These are phyloP conservation scores for Sugiyamaella smithiae DNA, from an alignment of 805 yeast genomes.

Conservation along the genomic window DNA sequence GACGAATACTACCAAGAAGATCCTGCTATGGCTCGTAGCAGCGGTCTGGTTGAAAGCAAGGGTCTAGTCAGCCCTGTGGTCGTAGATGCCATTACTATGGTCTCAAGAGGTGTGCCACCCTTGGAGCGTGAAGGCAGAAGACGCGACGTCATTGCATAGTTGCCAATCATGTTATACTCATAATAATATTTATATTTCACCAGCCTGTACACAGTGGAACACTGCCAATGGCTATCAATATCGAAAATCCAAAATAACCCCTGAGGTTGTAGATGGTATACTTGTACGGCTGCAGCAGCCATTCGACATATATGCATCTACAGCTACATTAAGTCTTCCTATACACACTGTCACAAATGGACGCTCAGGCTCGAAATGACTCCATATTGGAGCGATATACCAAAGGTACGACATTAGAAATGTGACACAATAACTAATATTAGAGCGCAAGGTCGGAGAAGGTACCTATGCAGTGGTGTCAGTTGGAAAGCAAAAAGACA, in stretches of 20 bases:
- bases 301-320: too few relatives aligned
- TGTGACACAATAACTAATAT: not conserved
- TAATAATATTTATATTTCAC: too few relatives aligned
- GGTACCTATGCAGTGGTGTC: slow-evolving; percentile 97
- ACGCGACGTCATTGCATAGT: too few relatives aligned
- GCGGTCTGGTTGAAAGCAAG: slow-evolving; percentile 80
- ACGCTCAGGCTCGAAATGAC: slow-evolving; percentile 16
- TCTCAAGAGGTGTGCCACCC: slow-evolving; percentile 63
- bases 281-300: too few relatives aligned
- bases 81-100: slow-evolving; percentile 45
- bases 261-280: too few relatives aligned
- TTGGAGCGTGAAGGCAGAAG: slow-evolving; percentile 71
- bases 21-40: slow-evolving; percentile 64
- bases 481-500: slow-evolving; percentile 63
- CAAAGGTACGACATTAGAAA: slow-evolving; percentile 16
- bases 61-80: slow-evolving; percentile 95
- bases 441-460: slow-evolving; percentile 90
- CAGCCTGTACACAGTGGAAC: too few relatives aligned
- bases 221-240: too few relatives aligned
- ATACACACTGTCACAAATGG: too few relatives aligned
- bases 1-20: slow-evolving; percentile 85
- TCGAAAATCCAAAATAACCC: too few relatives aligned
- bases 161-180: too few relatives aligned
- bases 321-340: too few relatives aligned
- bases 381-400: slow-evolving; percentile 19